Evolutionary conservation across 116 monocot species (phyloP), one percentile per base, ranked within the genome.

Genomic region (Trichopus zeylanicus): DNA sequence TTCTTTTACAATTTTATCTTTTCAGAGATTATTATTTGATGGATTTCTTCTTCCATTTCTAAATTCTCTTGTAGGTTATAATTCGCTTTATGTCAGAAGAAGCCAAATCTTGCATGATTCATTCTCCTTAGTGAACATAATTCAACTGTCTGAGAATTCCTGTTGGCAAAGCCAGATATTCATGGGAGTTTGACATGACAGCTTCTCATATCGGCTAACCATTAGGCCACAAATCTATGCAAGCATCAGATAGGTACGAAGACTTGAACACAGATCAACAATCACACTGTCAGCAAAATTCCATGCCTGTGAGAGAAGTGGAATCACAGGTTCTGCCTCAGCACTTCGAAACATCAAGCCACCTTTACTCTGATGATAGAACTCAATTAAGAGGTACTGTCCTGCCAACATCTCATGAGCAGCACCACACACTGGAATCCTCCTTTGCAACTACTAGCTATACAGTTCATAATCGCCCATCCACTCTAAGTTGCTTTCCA

Each of bases 341-440:
- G n/a, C 65, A 53, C 29, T 66, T 64, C 62, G 58, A 65, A 48
- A 53, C 68, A 51, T 11, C 26, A 19, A 29, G 64, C 2, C 54
- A 51, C 22, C n/a, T 11, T 19, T 70, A 29, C 57, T 64, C 69
- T 5, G 63, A 67, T 42, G 53, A 65, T 56, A 65, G 52, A 30
- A 76, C 61, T 34, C 63, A 73, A 18, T 16, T 23, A 25, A 56
- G 29, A 48, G 33, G 53, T 23, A 3, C 26, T 19, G 46, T 22
- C n/a, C 29, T 37, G 59, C 63, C 64, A 26, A 21, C 31, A 55
- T 53, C 28, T 57, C 53, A 62, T 21, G 32, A 55, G 19, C 72
- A 65, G 25, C 76, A 67, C 68, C 74, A 70, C 73, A 78, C 82
- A 2, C 51, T 79, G 8, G 82, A 87, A 6, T 86, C 86, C 51